Conservation (phyloP, 2,329 filamentous ascomycete genomes). For the Chalaropsis ovoidea region DNA sequence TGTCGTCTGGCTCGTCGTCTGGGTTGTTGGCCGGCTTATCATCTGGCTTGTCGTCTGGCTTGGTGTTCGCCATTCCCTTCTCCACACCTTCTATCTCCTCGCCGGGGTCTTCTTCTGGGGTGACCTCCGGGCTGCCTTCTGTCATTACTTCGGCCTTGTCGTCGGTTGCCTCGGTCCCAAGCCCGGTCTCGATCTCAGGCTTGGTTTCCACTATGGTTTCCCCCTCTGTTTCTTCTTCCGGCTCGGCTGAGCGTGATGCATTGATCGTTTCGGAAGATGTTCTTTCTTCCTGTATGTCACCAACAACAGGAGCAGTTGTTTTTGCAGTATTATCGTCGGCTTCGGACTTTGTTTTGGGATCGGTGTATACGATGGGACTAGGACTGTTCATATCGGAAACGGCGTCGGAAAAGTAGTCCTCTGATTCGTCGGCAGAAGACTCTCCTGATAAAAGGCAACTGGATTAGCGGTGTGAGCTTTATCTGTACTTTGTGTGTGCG, state of each 20-base stretch:
- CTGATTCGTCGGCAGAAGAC: constrained; percentile 40
- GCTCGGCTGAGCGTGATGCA: constrained; percentile 25
- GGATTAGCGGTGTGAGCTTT: neutral
- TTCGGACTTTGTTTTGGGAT: constrained; percentile 31
- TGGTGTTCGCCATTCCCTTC: neutral
- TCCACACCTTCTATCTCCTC: neutral
- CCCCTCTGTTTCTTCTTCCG: constrained; percentile 22
- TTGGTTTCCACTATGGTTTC: neutral
- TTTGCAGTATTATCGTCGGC: constrained; percentile 28
- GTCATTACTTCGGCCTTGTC: neutral
- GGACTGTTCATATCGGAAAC: constrained; percentile 43
- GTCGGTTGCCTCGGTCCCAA: neutral
- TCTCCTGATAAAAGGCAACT: constrained; percentile 13
- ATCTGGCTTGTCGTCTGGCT: neutral
- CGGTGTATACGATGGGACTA: constrained; percentile 40
- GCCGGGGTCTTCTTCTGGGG: neutral
- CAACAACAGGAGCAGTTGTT: constrained; percentile 48
- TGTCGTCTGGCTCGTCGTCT: neutral
- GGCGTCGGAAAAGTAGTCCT: constrained; percentile 61
- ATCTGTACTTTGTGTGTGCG: constrained; percentile 10
- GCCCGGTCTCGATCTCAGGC: neutral
- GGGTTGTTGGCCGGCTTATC: neutral
- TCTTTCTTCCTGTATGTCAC: constrained; percentile 32
- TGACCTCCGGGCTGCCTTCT: neutral
- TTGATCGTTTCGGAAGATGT: constrained; percentile 28